Base-by-base conservation (phyloP, 1,139 yeast species). In the Yamadazyma kanchanaburiensis region DNA sequence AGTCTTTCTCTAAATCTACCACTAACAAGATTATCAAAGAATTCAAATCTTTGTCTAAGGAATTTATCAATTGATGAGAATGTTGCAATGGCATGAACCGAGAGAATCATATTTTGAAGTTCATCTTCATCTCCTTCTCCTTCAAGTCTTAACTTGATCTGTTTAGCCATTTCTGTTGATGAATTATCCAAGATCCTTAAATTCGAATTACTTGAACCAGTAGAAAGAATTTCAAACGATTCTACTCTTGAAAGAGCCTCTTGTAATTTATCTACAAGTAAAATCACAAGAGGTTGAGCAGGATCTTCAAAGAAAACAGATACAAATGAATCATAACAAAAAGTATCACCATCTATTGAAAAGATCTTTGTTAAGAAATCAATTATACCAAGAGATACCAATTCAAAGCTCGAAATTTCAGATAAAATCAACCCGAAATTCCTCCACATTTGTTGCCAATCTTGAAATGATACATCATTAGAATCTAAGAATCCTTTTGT, bases 1-100 rank as follows among this genome's bases (percentile, higher is more conserved):
- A 10, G 15, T 18, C 20, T 18, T 7, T 18, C 9, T 7, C 10
- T 18, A 10, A 21, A 15, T 18, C 20, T 18, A 10, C 10, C 9
- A 10, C 10, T 18, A 10, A 21, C n/a, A 18, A 18, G 7, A 8
- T 18, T 10, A 10, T 7, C 20, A 18, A 18, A 18, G 20, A 8
- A 46, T 18, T 42, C 43, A 11, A 61, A 42, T 31, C 65, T 46
- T 30, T 54, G 65, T 25, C 52, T 74, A 38, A 81, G 57, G 46
- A 85, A 87, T 2, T 77, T 72, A 30, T 77, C 80, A 23, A 89
- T 68, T 1, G 89, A 76, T 36, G 72, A 74, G 49, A 87, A 81
- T 0, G 96, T 83, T 0, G 96, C 95, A 45, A 88, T 80, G 0
- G 95, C 95, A 51, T 88, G 96, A n/a, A 85, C 84, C 12, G 89